Evolutionary conservation across 257 asterid genomes (phyloP).

Genomic region (Jacaranda copaia): DNA sequence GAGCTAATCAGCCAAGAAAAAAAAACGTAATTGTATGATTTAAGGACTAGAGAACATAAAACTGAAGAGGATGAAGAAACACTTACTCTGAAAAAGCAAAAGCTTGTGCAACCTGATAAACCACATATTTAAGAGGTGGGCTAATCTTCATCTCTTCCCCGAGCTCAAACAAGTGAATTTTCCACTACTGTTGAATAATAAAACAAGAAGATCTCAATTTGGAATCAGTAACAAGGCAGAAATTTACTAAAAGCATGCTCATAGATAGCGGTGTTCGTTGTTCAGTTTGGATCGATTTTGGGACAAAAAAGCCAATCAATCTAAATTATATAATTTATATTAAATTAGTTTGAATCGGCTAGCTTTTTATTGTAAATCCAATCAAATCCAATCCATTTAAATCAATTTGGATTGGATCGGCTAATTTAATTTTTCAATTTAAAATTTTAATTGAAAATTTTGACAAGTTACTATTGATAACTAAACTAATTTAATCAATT

Average conservation of each 20-base stretch:
- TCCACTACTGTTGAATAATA: slow-evolving; percentile 73
- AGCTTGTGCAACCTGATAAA: slow-evolving; percentile 61
- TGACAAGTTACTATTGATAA: no score
- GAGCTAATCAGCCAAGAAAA: neutral
- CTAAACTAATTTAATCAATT: no score
- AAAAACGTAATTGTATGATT: neutral
- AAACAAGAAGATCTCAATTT: slow-evolving; percentile 8
- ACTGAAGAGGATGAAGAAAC: neutral
- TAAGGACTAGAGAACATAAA: neutral
- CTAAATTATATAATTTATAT: no score
- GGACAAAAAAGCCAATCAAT: no score
- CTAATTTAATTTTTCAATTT: no score
- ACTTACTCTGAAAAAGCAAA: neutral
- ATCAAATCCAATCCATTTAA: no score
- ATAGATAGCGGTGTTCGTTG: no score
- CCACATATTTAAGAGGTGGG: slow-evolving; percentile 73
- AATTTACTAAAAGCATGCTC: neutral
- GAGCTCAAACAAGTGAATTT: slow-evolving; percentile 80
- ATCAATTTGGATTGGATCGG: no score
- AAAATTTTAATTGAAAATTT: no score
- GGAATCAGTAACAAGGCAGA: slow-evolving; percentile 3
- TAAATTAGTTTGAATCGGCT: no score
- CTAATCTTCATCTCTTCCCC: slow-evolving; percentile 75
- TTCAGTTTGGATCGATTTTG: no score
- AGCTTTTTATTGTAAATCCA: no score